Evolutionary conservation across 352 stramenopile genomes (phyloP).

Genomic region (Globisporangium cystogenes): DNA sequence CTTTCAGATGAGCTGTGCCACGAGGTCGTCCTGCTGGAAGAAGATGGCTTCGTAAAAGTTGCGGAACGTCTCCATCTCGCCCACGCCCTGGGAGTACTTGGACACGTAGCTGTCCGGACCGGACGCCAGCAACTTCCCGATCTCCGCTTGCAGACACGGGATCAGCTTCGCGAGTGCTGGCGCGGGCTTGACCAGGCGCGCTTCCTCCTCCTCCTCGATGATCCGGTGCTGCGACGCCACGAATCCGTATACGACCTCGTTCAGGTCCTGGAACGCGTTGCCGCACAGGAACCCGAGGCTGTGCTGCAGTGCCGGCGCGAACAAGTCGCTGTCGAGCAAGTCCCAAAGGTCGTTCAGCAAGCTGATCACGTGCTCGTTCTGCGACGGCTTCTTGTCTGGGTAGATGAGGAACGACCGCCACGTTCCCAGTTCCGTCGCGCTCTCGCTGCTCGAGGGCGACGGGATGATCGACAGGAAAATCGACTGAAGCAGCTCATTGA

Average conservation of each 20-base stretch:
- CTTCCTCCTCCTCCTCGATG: conserved; percentile 22
- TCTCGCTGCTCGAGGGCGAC: conserved; percentile 15
- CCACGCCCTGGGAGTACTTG: conserved; percentile 76
- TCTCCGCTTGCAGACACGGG: conserved; percentile 64
- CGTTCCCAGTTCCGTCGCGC: conserved; percentile 22
- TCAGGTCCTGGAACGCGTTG: conserved; percentile 79
- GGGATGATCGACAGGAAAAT: conserved; percentile 59
- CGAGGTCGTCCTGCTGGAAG: conserved; percentile 50
- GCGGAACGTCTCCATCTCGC: conserved; percentile 76
- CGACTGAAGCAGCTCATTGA: conserved; percentile 67
- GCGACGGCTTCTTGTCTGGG: conserved; percentile 53
- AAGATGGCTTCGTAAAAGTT: conserved; percentile 84
- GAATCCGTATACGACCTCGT: conserved; percentile 63
- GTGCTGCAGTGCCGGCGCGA: conserved; percentile 64
- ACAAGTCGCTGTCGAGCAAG: conserved; percentile 73
- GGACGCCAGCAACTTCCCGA: conserved; percentile 59
- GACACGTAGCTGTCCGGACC: conserved; percentile 44
- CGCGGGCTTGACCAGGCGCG: conserved; percentile 30
- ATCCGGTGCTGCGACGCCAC: conserved; percentile 12
- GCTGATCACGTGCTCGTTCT: conserved; percentile 73
- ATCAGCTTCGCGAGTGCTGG: conserved; percentile 78
- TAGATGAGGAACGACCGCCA: conserved; percentile 78
- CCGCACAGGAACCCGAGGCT: conserved; percentile 68
- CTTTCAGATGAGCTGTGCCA: conserved; percentile 30
- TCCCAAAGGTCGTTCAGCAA: conserved; percentile 82